Evolutionary conservation across 2,329 filamentous ascomycete genomes (phyloP), one percentile per base, ranked within the genome.

Genomic region (Coniochaeta hoffmannii): DNA sequence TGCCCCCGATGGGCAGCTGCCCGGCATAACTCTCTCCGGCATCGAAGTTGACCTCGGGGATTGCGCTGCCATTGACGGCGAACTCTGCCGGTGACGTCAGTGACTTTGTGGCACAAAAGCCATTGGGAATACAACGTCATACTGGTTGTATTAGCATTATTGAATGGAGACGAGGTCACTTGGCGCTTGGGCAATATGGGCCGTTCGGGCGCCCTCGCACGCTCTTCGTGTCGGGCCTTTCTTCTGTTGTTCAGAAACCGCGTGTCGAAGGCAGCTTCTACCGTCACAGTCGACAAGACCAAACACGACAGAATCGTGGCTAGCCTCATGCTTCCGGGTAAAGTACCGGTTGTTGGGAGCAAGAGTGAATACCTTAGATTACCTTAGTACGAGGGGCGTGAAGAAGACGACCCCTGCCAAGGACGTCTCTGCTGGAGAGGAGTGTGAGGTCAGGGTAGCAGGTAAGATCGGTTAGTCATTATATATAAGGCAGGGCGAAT

Each of bases 41-140:
- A 57, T 89, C 85, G 57, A 87, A 89, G 12, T 76, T 63, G 0
- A 90, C 81, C 12, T 87, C 82, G 0, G 87, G 87, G 41, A 89
- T 77, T 0, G 69, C 73, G 2, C 73, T 76, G 12, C 86, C 81
- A 61, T 89, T 80, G 36, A 88, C 81, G 31, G 75, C 78, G 59
- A 83, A 87, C 57, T 76, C 82, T 84, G 56, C 9, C 7, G 5
- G 19, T 22, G 22, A 50, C 0, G 38, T 46, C 22, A 46, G 22
- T 15, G 41, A 8, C 19, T n/a, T 8, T 10, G 19, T 26, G 5
- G n/a, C 7, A 28, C 19, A 15, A 32, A 14, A 9, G 24, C 15
- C 3, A 15, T 28, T 28, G 22, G 24, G 24, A 19, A 46, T 24
- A 9, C n/a, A n/a, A n/a, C n/a, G n/a, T n/a, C n/a, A 6, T 28